Evolutionary conservation across 2,329 filamentous ascomycete species (phyloP), one percentile per base, ranked within the genome.

Genomic region (Colletotrichum plurivorum): DNA sequence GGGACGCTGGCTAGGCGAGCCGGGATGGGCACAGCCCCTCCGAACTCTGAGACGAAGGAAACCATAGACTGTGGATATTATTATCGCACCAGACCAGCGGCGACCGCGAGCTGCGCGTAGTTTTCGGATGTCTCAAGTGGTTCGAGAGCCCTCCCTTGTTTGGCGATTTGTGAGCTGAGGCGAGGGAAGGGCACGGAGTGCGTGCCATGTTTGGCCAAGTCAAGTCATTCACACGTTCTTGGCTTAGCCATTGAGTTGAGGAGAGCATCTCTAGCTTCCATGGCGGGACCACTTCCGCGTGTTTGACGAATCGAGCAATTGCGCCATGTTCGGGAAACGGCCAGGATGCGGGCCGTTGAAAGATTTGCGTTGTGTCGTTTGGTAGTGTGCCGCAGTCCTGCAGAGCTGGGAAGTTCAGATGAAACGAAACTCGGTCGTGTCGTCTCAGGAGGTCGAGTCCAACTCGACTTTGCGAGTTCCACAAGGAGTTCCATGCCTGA

Each of bases 401-500:
- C 31, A 36, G 22, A 54, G 48, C 31, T 22, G 39, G 36, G 43
- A 8, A 60, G 39, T 61, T 69, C 55, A 56, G 62, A 66, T 69
- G 67, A 69, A 69, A 69, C 67, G 49, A 67, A 66, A 69, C 62
- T 60, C 63, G 51, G 25, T 43, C 49, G 51, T 52, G 25, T 55
- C 67, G 67, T 69, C 67, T 61, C 67, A 61, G 62, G 46, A 41
- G 13, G 62, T 55, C 41, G 36, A 55, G 7, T 60, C 45, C 51
- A 39, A 41, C 45, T 60, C 60, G 36, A 41, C 4, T 46, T 22
- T 22, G 13, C 31, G 25, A 60, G 2, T 31, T 22, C 31, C 15
- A 31, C 43, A 22, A 56, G 55, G 66, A 45, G 27, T 20, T 25
- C 63, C 67, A 52, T 67, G 62, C n/a, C 62, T n/a, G 62, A 61